Evolutionary conservation across 495 filamentous ascomycete genomes (phyloP).

Genomic region (Trichoderma gamsii): DNA sequence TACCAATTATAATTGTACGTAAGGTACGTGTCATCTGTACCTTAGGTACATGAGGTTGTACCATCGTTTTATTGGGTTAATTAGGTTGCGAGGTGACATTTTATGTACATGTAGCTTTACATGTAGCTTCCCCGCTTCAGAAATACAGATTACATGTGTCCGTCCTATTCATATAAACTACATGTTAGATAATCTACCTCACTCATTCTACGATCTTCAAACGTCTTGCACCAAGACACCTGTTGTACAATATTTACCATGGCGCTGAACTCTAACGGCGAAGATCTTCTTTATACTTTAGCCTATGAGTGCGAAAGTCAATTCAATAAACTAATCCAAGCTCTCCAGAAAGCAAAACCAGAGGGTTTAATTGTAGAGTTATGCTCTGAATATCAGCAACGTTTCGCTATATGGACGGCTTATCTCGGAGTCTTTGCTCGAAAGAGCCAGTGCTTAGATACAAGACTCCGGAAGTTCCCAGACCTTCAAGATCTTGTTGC

Average conservation of each 20-base stretch:
- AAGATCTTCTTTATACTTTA: not conserved
- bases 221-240: no score
- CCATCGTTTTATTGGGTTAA: no score
- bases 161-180: no score
- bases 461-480: not conserved
- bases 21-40: no score
- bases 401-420: not conserved
- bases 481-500: not conserved
- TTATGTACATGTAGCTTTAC: no score
- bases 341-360: not conserved
- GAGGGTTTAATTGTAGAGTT: not conserved
- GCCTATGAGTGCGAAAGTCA: not conserved
- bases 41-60: no score
- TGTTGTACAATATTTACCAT: not conserved
- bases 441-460: constrained; percentile 1
- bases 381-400: not conserved
- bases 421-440: not conserved
- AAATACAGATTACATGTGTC: no score
- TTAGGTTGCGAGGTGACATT: no score
- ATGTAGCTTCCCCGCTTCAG: no score
- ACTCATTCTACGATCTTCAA: no score
- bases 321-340: not conserved
- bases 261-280: not conserved
- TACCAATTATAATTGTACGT: no score
- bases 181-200: no score